These are phyloP conservation scores for Aspergillus caelatus DNA, from an alignment of 2,329 filamentous ascomycete genomes.

Conservation along the genomic window DNA sequence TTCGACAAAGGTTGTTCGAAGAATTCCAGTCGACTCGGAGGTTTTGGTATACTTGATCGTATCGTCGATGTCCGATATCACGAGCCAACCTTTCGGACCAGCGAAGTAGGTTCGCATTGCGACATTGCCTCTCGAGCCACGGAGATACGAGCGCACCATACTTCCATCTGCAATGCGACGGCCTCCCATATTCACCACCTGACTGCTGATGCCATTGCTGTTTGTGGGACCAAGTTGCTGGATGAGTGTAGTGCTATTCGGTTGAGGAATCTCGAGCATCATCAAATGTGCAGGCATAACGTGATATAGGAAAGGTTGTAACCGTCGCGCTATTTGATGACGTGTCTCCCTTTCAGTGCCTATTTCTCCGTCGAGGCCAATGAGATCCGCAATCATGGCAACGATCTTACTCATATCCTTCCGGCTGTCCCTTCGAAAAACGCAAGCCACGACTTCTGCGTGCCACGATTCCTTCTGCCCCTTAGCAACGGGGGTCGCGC, in stretches of 20 bases:
- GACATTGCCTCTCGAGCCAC: constrained; percentile 42
- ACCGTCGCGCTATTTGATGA: constrained; percentile 61
- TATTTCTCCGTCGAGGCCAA: constrained; percentile 65
- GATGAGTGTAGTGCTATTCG: constrained; percentile 39
- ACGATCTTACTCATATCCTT: constrained; percentile 69
- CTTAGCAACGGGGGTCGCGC: constrained; percentile 37
- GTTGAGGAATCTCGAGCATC: constrained; percentile 64
- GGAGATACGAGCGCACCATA: constrained; percentile 43
- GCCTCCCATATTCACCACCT: constrained; percentile 58
- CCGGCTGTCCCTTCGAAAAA: constrained; percentile 74
- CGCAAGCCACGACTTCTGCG: constrained; percentile 80
- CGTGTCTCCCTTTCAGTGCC: constrained; percentile 56
- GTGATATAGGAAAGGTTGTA: constrained; percentile 73
- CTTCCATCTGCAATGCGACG: constrained; percentile 51
- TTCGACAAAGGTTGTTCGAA: constrained; percentile 81
- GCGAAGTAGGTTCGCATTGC: constrained; percentile 74
- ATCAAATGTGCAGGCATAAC: constrained; percentile 72
- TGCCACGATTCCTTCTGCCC: constrained; percentile 61
- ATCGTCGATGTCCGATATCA: constrained; percentile 91
- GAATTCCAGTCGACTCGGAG: constrained; percentile 75
- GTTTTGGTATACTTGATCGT: constrained; percentile 93
- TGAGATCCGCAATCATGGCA: constrained; percentile 67
- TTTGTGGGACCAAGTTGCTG: constrained; percentile 70
- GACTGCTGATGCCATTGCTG: constrained; percentile 70
- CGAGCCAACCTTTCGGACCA: constrained; percentile 75